A percentile compares a stretch with the other conserved stretches of the same genome.
These are phyloP conservation scores for Aquilaria malaccensis DNA, from an alignment of 345 rosid species.

Conservation along the genomic window DNA sequence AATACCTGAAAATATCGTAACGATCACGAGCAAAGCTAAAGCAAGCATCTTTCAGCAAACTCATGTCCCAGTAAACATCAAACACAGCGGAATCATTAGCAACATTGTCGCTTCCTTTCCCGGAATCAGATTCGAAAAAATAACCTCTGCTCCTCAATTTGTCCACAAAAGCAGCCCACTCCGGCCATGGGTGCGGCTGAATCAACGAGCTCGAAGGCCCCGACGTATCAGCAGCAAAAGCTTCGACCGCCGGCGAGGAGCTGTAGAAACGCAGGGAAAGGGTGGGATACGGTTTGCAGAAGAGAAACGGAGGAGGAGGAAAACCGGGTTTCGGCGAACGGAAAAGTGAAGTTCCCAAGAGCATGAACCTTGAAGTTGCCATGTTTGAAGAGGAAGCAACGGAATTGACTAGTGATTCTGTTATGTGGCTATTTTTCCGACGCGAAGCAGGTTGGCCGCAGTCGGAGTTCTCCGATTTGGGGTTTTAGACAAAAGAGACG, in stretches of 20 bases:
- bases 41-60: conserved; percentile 62
- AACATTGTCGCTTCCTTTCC: conserved; percentile 5
- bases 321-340: conserved; percentile 24
- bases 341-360: conserved; percentile 33
- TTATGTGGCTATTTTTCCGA: background rate
- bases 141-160: conserved; percentile 63
- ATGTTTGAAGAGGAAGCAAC: conserved; percentile 18
- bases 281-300: conserved; percentile 19
- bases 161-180: conserved; percentile 77
- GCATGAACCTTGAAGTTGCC: conserved; percentile 39
- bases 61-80: conserved; percentile 43
- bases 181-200: conserved; percentile 76
- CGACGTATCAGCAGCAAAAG: conserved; percentile 6
- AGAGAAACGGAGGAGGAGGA: conserved; percentile 16
- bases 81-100: background rate
- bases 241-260: conserved; percentile 21
- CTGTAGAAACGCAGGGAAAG: conserved; percentile 17
- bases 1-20: conserved; percentile 66
- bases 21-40: conserved; percentile 88
- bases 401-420: background rate
- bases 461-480: no score
- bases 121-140: conserved; percentile 24
- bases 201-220: conserved; percentile 8
- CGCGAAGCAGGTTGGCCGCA: no score
- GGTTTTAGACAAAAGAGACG: no score